Evolutionary conservation across 2,329 filamentous ascomycete genomes (phyloP).

Genomic region (Monosporascus sp.): DNA sequence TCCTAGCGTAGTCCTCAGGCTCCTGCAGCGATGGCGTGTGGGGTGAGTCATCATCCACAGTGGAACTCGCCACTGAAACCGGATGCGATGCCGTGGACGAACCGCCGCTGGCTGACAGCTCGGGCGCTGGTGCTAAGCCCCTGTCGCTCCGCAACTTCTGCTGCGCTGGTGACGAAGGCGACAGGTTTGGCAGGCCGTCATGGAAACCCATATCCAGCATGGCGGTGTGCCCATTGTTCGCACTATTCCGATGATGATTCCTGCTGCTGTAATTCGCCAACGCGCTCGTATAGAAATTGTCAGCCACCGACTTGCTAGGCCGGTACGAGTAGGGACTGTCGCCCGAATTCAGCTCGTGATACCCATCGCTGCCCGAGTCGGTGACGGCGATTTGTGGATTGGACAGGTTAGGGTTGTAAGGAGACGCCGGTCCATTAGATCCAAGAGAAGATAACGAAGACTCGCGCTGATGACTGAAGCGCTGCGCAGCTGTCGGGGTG

Average conservation of each 20-base stretch:
- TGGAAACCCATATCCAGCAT: slow-evolving; percentile 31
- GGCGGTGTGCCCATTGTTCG: slow-evolving; percentile 32
- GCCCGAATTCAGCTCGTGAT: slow-evolving; percentile 36
- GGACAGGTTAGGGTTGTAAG: slow-evolving; percentile 49
- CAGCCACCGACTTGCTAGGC: slow-evolving; percentile 40
- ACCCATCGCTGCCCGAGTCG: slow-evolving; percentile 42
- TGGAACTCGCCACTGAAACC: slow-evolving; percentile 52
- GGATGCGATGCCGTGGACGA: slow-evolving; percentile 41
- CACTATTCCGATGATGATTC: slow-evolving; percentile 31
- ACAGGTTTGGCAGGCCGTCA: slow-evolving; percentile 13
- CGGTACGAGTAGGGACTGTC: slow-evolving; percentile 41
- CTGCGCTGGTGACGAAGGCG: slow-evolving; percentile 34
- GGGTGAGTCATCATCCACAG: slow-evolving; percentile 53
- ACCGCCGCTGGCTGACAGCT: slow-evolving; percentile 32
- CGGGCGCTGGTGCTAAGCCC: slow-evolving; percentile 40
- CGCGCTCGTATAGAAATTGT: slow-evolving; percentile 33
- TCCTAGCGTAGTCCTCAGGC: slow-evolving; percentile 36
- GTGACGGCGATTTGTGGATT: slow-evolving; percentile 55
- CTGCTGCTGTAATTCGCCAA: slow-evolving; percentile 23
- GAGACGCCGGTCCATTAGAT: slow-evolving; percentile 55
- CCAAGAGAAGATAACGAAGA: slow-evolving; percentile 57
- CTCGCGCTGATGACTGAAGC: slow-evolving; percentile 51
- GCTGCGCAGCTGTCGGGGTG: slow-evolving; percentile 23
- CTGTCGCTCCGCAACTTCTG: slow-evolving; percentile 37
- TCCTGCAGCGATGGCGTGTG: slow-evolving; percentile 50